Evolutionary conservation across 1,139 yeast genomes (phyloP), one percentile per base, ranked within the genome.

Genomic region (Pichia sp.): DNA sequence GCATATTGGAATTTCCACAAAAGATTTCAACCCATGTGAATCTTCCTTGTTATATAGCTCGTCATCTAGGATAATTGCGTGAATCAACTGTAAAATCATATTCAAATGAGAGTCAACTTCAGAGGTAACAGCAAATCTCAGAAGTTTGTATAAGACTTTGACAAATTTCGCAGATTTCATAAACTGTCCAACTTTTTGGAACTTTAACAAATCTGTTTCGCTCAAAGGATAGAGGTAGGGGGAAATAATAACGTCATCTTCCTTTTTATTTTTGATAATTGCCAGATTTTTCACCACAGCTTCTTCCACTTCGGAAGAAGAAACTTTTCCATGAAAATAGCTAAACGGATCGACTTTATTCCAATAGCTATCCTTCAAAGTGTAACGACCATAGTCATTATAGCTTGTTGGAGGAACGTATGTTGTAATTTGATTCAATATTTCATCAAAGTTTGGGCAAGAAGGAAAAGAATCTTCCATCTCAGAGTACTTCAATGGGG

Each of bases 321-420:
- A 75, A 10, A 50, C 61, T 54, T 48, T 59, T 29, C 49, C 55
- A 46, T 61, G 59, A 45, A 59, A 57, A n/a, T 55, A 47, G 45
- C 60, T 58, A 54, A 64, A 57, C 0, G 97, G 96, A 65, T 92
- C 92, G 32, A 92, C 76, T 43, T 77, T 73, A 4, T 70, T 72
- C 53, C 75, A 73, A 58, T 74, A 79, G 57, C 81, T 80, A 2
- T 81, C 81, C 62, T 87, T 89, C 52, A 93, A 73, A 38, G 79
- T 72, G 65, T 87, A 92, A 8, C 77, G 70, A 0, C 97, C 97
- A 36, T 79, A 75, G 59, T 87, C 95, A 50, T 79, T 80, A 2
- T 80, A 64, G 0, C 85, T 82, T 11, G 73, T 72, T 0, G 97
- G 96, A 0, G 88, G 80, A 11, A 77, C 75, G 66, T 78, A 89